These are phyloP conservation scores for Pueraria montana DNA, from an alignment of 306 rosid genomes.

Conservation along the genomic window DNA sequence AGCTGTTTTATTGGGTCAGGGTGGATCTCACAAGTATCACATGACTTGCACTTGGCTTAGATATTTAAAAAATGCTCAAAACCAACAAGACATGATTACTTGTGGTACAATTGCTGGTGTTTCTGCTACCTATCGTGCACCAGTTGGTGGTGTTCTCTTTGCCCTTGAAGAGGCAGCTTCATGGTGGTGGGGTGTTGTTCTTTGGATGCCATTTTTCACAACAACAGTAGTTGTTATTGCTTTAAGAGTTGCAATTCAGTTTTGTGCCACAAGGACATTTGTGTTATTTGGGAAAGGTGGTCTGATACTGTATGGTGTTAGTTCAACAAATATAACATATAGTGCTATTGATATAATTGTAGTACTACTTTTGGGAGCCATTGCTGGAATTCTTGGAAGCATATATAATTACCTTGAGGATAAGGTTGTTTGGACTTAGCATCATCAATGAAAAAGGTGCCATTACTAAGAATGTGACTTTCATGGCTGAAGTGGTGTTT, in stretches of 20 bases:
- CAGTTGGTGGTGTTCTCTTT: conserved; percentile 96
- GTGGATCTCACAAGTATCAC: no score
- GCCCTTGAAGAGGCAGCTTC: conserved; percentile 98
- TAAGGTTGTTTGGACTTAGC: no score
- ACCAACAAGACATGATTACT: no score
- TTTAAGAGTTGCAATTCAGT: conserved; percentile 68
- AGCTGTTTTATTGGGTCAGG: no score
- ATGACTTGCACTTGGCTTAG: no score
- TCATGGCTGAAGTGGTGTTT: no score
- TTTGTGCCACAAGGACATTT: conserved; percentile 76
- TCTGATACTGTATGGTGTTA: conserved; percentile 79
- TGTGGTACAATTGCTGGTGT: conserved; percentile 98
- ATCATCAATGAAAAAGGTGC: no score
- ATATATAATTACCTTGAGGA: no score
- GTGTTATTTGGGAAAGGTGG: conserved; percentile 94
- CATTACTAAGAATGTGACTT: no score
- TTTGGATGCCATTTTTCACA: conserved; percentile 92
- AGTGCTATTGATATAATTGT: conserved; percentile 64
- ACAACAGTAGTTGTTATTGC: conserved; percentile 92
- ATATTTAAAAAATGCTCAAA: no score
- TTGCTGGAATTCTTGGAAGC: conserved; percentile 91
- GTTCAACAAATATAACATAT: no score
- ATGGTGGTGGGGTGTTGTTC: conserved; percentile 97
- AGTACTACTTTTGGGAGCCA: conserved; percentile 66
- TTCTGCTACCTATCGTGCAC: conserved; percentile 94